phyloP scores from a whole-genome alignment of 2,329 filamentous ascomycete genomes.

The Sphaceloma murrayae region DNA sequence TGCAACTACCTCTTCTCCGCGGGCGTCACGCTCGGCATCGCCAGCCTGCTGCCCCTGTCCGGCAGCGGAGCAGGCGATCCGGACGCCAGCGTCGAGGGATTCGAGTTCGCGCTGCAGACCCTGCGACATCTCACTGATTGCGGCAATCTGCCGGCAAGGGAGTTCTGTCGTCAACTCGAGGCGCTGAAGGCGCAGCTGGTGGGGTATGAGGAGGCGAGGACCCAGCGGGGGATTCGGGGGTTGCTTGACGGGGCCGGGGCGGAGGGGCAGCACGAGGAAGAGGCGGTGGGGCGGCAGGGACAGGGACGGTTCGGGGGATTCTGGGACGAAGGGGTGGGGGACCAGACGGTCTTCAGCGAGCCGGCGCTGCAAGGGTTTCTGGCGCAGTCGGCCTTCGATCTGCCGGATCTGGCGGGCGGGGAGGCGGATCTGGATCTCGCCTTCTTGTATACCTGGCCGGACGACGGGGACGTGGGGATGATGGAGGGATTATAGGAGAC shows the following conservation, averaged over 20 bases:
- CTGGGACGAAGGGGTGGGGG: not conserved
- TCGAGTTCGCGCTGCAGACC: slow-evolving; percentile 33
- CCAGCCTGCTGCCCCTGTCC: slow-evolving; percentile 31
- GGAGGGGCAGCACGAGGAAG: no score
- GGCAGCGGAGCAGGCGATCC: slow-evolving; percentile 25
- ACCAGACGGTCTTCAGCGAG: slow-evolving; percentile 1
- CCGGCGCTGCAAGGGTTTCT: slow-evolving; percentile 7
- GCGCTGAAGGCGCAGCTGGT: slow-evolving; percentile 20
- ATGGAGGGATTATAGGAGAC: not conserved
- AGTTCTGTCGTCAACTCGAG: slow-evolving; percentile 37
- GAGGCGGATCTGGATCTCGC: slow-evolving; percentile 10
- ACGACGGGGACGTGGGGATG: not conserved
- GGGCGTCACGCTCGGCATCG: slow-evolving; percentile 37
- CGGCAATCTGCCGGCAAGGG: slow-evolving; percentile 36
- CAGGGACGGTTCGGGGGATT: not conserved
- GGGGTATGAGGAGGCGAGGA: slow-evolving; percentile 5
- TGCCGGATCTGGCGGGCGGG: not conserved
- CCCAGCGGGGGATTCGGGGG: no score
- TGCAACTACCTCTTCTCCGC: slow-evolving; percentile 42
- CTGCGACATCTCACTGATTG: slow-evolving; percentile 33
- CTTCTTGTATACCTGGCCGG: slow-evolving; percentile 12
- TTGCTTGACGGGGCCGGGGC: no score
- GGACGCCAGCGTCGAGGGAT: slow-evolving; percentile 31
- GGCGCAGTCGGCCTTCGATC: slow-evolving; percentile 2
- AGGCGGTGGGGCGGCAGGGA: not conserved